These are phyloP conservation scores for Tephrocybe sp. DNA, from an alignment of 768 basidiomycete genomes.

Conservation along the genomic window DNA sequence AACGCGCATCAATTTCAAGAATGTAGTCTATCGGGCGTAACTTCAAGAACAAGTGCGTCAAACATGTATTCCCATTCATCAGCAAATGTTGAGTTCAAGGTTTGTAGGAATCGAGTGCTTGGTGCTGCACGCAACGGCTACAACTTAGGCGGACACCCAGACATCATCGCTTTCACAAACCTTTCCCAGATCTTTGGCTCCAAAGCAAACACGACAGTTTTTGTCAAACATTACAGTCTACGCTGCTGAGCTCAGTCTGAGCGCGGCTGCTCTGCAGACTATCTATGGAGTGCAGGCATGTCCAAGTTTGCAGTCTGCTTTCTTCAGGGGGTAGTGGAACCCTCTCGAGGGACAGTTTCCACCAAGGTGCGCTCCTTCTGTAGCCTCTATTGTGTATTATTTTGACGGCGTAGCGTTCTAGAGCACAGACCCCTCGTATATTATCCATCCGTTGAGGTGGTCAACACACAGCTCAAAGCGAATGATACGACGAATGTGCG, in stretches of 20 bases:
- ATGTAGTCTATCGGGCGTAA: slow-evolving; percentile 57
- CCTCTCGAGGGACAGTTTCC: slow-evolving; percentile 46
- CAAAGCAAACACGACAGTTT: slow-evolving; percentile 31
- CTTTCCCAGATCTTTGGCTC: slow-evolving; percentile 43
- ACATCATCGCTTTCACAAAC: slow-evolving; percentile 51
- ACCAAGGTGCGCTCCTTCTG: slow-evolving; percentile 32
- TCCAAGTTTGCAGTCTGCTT: background rate
- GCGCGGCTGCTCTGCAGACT: slow-evolving; percentile 35
- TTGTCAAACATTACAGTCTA: slow-evolving; percentile 33
- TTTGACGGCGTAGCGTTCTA: slow-evolving; percentile 12
- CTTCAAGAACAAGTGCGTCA: slow-evolving; percentile 49
- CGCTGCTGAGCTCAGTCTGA: slow-evolving; percentile 43
- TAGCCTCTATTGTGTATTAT: background rate
- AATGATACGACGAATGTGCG: slow-evolving; percentile 49
- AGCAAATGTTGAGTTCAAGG: background rate
- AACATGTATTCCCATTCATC: background rate
- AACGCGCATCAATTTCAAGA: slow-evolving; percentile 42
- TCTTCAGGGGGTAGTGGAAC: slow-evolving; percentile 40
- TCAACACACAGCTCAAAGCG: slow-evolving; percentile 41
- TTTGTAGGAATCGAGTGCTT: slow-evolving; percentile 39
- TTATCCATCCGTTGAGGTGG: too few species aligned
- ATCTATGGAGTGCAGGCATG: slow-evolving; percentile 46
- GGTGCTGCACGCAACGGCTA: slow-evolving; percentile 40
- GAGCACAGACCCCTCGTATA: slow-evolving; percentile 47
- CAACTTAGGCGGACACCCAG: slow-evolving; percentile 34